phyloP scores from a whole-genome alignment of 73 alveolate genomes.

The Paramecium bursaria region DNA sequence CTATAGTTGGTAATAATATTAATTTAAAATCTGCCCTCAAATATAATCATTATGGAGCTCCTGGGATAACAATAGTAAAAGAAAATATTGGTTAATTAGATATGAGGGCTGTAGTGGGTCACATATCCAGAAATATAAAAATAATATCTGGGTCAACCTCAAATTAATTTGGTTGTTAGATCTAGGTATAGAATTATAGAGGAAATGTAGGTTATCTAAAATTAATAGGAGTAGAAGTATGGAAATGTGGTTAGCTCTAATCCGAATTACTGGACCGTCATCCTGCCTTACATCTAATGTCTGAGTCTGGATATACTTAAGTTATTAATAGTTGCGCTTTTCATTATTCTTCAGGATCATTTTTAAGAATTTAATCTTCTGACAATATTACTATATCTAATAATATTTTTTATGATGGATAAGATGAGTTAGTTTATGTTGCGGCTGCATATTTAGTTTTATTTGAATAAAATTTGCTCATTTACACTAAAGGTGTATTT shows the following conservation, averaged over 20 bases:
- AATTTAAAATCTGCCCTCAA: neutral
- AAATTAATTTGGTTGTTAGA: slow-evolving; percentile 16
- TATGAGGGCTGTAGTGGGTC: slow-evolving; percentile 62
- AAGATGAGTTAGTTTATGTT: neutral
- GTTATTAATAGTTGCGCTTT: slow-evolving; percentile 32
- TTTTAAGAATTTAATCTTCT: slow-evolving; percentile 9
- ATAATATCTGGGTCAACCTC: slow-evolving; percentile 4
- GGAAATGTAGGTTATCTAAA: neutral
- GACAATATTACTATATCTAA: slow-evolving; percentile 13
- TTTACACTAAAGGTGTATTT: neutral
- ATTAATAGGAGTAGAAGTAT: slow-evolving; percentile 35
- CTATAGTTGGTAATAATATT: neutral
- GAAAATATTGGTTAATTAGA: slow-evolving; percentile 27
- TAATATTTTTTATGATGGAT: slow-evolving; percentile 16
- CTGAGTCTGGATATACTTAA: neutral
- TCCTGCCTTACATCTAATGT: slow-evolving; percentile 1
- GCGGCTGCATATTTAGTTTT: neutral
- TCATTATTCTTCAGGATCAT: slow-evolving; percentile 9
- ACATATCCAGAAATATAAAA: slow-evolving; percentile 33
- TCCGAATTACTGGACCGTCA: slow-evolving; percentile 1
- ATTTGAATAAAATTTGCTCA: slow-evolving; percentile 20
- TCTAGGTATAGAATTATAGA: neutral
- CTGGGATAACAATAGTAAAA: slow-evolving; percentile 26
- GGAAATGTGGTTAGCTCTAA: slow-evolving; percentile 14
- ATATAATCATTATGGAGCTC: slow-evolving; percentile 49